Base-by-base conservation (phyloP, 1,139 yeast species). In the Debaryomyces robertsiae region DNA sequence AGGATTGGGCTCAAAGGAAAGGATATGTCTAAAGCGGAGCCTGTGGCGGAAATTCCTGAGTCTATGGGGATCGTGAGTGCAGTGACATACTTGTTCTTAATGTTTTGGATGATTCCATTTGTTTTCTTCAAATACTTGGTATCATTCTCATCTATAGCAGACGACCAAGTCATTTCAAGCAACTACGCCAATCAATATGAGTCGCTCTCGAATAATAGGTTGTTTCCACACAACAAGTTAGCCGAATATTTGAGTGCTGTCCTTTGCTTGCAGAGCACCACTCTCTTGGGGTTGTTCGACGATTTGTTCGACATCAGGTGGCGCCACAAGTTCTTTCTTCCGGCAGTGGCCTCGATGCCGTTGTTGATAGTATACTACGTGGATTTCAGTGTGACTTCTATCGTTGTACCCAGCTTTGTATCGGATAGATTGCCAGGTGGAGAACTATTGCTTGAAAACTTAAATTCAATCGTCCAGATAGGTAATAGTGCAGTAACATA, bases 301-400 rank as follows among this genome's bases (percentile, higher is more conserved):
- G 99, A 93, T 64, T 71, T 93, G 53, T 93, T 93, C 58, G 98
- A 93, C 62, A 82, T 93, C 46, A 78, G 96, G 50, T 93, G 99
- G 99, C 75, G 99, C 58, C 96, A 93, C 67, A 93, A 93, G 70
- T 89, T 93, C 65, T 89, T 93, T 57, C 61, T 93, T 50, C 99
- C 99, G 0, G 96, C 96, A 0, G 81, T 94, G 42, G 96, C 97
- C 0, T 83, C 96, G 1, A 82, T 93, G 38, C 99, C 99, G 3
- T 72, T 94, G 53, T 72, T 93, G 46, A 81, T 93, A 22, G 96
- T 93, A 3, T 93, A 93, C 63, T 90, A 88, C 53, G 93, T 91
- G 43, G 98, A 93, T 62, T 93, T 88, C 61, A 95, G 96, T 47
- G 90, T 89, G 32, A 93, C 99, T 0, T 81, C 86, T 30, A 84